Evolutionary conservation across 768 basidiomycete species (phyloP), one percentile per base, ranked within the genome.

Genomic region (Lepiota brunneoincarnata): DNA sequence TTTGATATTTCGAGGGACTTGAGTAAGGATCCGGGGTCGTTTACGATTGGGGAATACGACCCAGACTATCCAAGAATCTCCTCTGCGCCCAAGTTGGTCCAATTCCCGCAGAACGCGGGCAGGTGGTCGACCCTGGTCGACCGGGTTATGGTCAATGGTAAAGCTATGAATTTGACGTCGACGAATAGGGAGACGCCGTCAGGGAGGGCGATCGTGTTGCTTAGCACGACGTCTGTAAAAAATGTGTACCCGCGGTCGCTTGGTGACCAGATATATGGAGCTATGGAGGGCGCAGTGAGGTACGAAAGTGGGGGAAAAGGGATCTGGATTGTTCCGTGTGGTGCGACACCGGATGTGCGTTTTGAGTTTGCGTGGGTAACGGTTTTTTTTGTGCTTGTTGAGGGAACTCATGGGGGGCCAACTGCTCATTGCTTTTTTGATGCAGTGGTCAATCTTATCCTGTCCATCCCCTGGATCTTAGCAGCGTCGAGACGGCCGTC

Each of bases 401-500:
- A 42, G 51, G 9, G 3, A n/a, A 4, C 42, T 24, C 4, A 3
- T 9, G 9, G 11, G 41, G 31, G 31, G 31, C 2, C 7, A 4
- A 28, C 7, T 28, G 3, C 7, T 31, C 7, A 9, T 31, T 31
- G 2, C 31, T 31, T 49, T 55, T 23, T 14, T 15, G 17, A 15
- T 24, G 35, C 44, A 72, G 75, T 7, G 66, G 62, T 28, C 61
- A 67, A 44, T 40, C 60, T 11, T 75, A 69, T 50, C 62, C 75
- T 11, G 67, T 79, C 44, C 75, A 79, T 49, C 77, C 78, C 18
- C 65, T 79, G 37, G 78, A 79, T 47, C 50, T 79, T 31, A 71
- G 66, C 18, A 65, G 64, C 6, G 66, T 72, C 20, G 55, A 58
- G 6, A 57, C 63, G 2, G 64, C 71, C 39, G 35, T 57, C 3